Evolutionary conservation across 2,329 filamentous ascomycete species (phyloP).

Genomic region (Ophiobolus disseminans): DNA sequence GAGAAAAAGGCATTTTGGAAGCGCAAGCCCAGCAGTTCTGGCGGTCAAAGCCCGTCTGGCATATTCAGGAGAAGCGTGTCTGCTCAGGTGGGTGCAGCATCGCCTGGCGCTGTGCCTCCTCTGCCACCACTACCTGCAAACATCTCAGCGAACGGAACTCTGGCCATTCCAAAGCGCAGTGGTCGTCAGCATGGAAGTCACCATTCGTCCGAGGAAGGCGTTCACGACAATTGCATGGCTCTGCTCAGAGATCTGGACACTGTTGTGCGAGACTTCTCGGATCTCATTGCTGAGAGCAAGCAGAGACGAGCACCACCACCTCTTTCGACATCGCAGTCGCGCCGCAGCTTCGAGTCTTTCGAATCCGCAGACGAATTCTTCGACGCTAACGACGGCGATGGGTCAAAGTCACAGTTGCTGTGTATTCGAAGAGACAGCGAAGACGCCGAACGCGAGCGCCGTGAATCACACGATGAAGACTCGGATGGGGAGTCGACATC

Average conservation of each 20-base stretch:
- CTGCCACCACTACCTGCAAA: slow-evolving; percentile 46
- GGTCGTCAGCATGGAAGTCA: slow-evolving; percentile 43
- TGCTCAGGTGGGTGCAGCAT: slow-evolving; percentile 60
- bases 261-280: slow-evolving; percentile 82
- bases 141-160: slow-evolving; percentile 31
- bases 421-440: slow-evolving; percentile 74
- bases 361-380: slow-evolving; percentile 87
- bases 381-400: slow-evolving; percentile 74
- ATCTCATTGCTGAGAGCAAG: slow-evolving; percentile 79
- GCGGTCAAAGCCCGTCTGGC: slow-evolving; percentile 50
- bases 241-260: slow-evolving; percentile 84
- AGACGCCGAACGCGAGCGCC: slow-evolving; percentile 55
- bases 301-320: slow-evolving; percentile 69
- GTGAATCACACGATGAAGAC: slow-evolving; percentile 46
- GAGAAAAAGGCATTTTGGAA: slow-evolving; percentile 89
- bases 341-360: slow-evolving; percentile 80
- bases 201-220: slow-evolving; percentile 63
- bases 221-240: slow-evolving; percentile 83
- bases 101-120: slow-evolving; percentile 47
- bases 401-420: slow-evolving; percentile 67
- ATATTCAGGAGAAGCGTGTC: slow-evolving; percentile 60
- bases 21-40: slow-evolving; percentile 72
- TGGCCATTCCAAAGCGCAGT: slow-evolving; percentile 47
- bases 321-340: slow-evolving; percentile 49
- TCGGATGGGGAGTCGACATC: slow-evolving; percentile 67